Conservation (phyloP, 1,139 yeast genomes). For the Zygosaccharomyces sapae region DNA sequence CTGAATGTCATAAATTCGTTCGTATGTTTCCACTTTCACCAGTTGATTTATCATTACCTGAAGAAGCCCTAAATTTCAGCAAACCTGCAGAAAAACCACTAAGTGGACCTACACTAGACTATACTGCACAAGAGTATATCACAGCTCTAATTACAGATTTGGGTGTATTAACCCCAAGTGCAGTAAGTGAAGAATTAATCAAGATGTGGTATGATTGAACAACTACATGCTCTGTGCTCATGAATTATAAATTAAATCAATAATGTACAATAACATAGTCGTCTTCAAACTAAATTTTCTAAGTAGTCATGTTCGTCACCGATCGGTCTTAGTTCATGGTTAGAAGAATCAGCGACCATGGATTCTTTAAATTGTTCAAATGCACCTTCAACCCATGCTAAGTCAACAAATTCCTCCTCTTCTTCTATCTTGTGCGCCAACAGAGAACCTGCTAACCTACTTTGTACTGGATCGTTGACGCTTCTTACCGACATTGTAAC, state of each 20-base stretch:
- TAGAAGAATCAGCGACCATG: constrained; percentile 25
- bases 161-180: constrained; percentile 95
- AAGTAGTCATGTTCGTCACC: constrained; percentile 26
- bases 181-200: constrained; percentile 94
- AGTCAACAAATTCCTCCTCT: constrained; percentile 57
- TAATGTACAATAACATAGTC: constrained; percentile 1
- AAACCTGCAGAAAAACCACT: constrained; percentile 34
- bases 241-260: constrained; percentile 3
- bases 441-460: constrained; percentile 75
- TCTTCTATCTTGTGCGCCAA: constrained; percentile 68
- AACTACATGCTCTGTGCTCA: not conserved
- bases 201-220: constrained; percentile 93
- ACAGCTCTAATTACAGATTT: constrained; percentile 95
- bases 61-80: constrained; percentile 42
- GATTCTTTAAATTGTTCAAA: constrained; percentile 30
- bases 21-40: constrained; percentile 93
- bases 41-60: constrained; percentile 75
- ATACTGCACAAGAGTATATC: constrained; percentile 92
- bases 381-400: constrained; percentile 32
- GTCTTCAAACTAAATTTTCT: constrained; percentile 20
- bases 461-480: constrained; percentile 52
- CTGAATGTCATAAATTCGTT: constrained; percentile 94
- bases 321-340: constrained; percentile 22
- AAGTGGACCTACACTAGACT: constrained; percentile 64
- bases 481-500: constrained; percentile 76